phyloP scores from a whole-genome alignment of 345 rosid genomes.

The Sapria himalayana region DNA sequence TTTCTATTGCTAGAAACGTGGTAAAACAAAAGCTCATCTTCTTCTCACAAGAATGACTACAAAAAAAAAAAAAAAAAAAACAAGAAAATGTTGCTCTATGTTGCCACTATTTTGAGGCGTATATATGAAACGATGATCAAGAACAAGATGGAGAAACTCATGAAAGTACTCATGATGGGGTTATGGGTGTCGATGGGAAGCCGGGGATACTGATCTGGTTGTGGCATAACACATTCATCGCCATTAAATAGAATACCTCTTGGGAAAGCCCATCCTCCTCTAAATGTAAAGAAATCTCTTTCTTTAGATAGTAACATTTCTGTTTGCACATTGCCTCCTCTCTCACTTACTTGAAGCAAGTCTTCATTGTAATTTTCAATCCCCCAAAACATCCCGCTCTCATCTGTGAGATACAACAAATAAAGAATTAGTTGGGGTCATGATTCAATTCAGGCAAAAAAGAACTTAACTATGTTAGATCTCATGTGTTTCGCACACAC shows the following conservation, averaged over 20 bases:
- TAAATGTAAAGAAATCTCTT: conserved; percentile 25
- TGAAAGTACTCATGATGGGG: conserved; percentile 3
- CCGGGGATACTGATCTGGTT: conserved; percentile 46
- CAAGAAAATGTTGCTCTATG: no score
- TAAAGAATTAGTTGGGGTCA: background rate
- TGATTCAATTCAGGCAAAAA: no score
- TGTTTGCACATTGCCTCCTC: conserved; percentile 50
- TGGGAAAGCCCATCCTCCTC: conserved; percentile 77
- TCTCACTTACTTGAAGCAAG: conserved; percentile 35
- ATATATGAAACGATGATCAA: conserved; percentile 5
- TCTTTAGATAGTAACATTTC: conserved; percentile 57
- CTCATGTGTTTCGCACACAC: no score
- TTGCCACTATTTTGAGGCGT: no score
- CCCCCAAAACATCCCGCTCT: conserved; percentile 80
- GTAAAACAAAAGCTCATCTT: no score
- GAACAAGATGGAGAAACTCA: conserved; percentile 4
- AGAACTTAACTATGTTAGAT: no score
- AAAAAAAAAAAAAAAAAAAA: no score
- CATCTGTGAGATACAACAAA: conserved; percentile 20
- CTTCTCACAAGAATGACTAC: no score
- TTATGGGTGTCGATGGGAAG: conserved; percentile 25
- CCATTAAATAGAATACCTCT: conserved; percentile 62
- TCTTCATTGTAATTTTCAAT: conserved; percentile 47
- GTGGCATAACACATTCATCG: conserved; percentile 83
- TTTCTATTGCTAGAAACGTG: no score